Evolutionary conservation across 345 rosid species (phyloP), one percentile per base, ranked within the genome.

Genomic region (Microthlaspi erraticum): DNA sequence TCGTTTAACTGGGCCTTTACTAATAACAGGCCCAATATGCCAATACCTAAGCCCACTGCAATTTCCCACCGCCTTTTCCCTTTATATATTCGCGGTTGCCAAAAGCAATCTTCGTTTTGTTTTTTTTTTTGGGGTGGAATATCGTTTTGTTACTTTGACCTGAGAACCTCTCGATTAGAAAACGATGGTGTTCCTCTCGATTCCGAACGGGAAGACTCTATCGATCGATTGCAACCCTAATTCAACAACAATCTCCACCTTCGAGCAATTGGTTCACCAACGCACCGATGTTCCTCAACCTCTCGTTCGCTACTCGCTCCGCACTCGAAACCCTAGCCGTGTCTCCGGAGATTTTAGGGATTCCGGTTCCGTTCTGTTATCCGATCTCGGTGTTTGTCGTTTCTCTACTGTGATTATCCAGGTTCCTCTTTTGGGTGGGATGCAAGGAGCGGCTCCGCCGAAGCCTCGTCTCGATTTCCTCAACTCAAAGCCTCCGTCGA

Each of bases 391-490:
- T 3, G 68, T 93, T 70, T 46, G 73, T 42, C 77, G 33, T 10
- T 74, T 70, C 81, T 64, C 93, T 1, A 86, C 97, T 17, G 51
- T 90, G 6, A 65, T 84, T 46, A 79, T 93, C 43, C 86, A 93
- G 38, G 93, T 88, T 9, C 96, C 98, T 14, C 93, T 93, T 1
- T 77, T 90, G 8, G 97, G 97, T 6, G 96, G 76, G 64, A 76
- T 76, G 76, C 84, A 79, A 68, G 70, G 76, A 37, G 75, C 84
- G 5, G 77, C 71, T 5, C 86, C 92, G 10, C 80, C 89, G 0
- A 88, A 87, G 62, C 91, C 96, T 29, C 96, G 96, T 32, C 84
- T 87, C 6, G 97, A 93, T 12, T 93, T 89, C 64, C 90, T 93
- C 55, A 85, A 87, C 64, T 91, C 95, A 6, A 91, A 82, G 78